These are phyloP conservation scores for Termitomyces sp. DNA, from an alignment of 768 basidiomycete species.

Conservation along the genomic window DNA sequence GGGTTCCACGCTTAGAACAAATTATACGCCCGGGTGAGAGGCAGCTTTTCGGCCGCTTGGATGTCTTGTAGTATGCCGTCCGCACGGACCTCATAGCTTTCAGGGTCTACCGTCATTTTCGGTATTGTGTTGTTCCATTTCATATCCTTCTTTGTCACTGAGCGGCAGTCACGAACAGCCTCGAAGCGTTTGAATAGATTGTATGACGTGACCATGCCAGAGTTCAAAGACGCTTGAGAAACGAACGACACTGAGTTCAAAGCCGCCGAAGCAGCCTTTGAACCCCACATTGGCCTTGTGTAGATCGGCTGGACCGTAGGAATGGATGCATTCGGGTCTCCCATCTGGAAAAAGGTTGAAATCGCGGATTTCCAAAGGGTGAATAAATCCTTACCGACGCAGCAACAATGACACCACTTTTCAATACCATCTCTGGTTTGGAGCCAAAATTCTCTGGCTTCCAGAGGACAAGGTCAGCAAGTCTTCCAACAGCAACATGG, in stretches of 20 bases:
- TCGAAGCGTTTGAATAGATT: constrained; percentile 65
- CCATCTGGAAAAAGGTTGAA: constrained; percentile 54
- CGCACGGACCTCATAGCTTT: constrained; percentile 82
- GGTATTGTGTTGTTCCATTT: constrained; percentile 87
- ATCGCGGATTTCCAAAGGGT: background rate
- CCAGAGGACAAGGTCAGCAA: constrained; percentile 97
- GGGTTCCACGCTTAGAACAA: constrained; percentile 67
- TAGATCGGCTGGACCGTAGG: constrained; percentile 90
- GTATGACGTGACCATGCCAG: constrained; percentile 58
- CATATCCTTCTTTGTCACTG: constrained; percentile 82
- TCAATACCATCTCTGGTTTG: constrained; percentile 91
- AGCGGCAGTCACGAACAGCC: constrained; percentile 72
- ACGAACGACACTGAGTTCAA: constrained; percentile 86
- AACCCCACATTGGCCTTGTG: constrained; percentile 92
- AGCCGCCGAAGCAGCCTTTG: constrained; percentile 70
- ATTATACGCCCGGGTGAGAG: constrained; percentile 72
- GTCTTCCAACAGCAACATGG: constrained; percentile 69
- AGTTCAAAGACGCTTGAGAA: constrained; percentile 61
- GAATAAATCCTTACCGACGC: constrained; percentile 54
- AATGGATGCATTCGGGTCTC: constrained; percentile 95
- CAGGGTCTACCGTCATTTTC: constrained; percentile 85
- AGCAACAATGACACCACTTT: constrained; percentile 90
- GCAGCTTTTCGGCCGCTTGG: constrained; percentile 61
- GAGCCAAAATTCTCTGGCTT: constrained; percentile 90
- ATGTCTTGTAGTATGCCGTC: constrained; percentile 77